Conservation (phyloP, 495 filamentous ascomycete species). For the Daldinia bambusicola region DNA sequence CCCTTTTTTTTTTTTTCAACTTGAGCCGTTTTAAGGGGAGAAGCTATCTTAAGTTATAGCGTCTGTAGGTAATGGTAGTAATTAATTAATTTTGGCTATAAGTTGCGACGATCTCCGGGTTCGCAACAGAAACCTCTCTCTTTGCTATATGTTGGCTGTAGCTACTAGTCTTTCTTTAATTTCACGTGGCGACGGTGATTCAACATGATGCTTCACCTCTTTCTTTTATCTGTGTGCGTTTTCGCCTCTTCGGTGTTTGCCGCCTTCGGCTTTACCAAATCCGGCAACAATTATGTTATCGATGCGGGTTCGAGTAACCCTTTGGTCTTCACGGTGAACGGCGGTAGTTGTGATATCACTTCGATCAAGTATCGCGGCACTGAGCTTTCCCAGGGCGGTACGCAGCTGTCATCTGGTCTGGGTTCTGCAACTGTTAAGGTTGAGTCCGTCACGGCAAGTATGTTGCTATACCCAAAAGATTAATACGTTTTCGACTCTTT, state of each 20-base stretch:
- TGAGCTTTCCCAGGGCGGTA: constrained; percentile 63
- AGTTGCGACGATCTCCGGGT: constrained; percentile 27
- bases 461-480: constrained; percentile 5
- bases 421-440: constrained; percentile 68
- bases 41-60: background rate
- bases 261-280: constrained; percentile 57
- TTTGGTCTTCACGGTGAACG: constrained; percentile 66
- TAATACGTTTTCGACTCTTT: constrained; percentile 6
- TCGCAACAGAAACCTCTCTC: constrained; percentile 5
- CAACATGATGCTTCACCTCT: constrained; percentile 25
- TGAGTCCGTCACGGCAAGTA: constrained; percentile 51
- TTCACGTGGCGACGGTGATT: background rate
- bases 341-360: constrained; percentile 69
- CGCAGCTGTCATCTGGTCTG: constrained; percentile 70
- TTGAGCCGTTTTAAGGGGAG: background rate
- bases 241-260: constrained; percentile 51
- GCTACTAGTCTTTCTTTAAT: background rate
- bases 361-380: constrained; percentile 68
- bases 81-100: constrained; percentile 20
- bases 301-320: constrained; percentile 65
- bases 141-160: background rate
- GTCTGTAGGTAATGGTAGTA: constrained; percentile 9
- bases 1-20: background rate
- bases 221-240: constrained; percentile 44
- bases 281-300: constrained; percentile 60